phyloP scores from a whole-genome alignment of 257 asterid genomes.

The Craterostigma plantagineum region DNA sequence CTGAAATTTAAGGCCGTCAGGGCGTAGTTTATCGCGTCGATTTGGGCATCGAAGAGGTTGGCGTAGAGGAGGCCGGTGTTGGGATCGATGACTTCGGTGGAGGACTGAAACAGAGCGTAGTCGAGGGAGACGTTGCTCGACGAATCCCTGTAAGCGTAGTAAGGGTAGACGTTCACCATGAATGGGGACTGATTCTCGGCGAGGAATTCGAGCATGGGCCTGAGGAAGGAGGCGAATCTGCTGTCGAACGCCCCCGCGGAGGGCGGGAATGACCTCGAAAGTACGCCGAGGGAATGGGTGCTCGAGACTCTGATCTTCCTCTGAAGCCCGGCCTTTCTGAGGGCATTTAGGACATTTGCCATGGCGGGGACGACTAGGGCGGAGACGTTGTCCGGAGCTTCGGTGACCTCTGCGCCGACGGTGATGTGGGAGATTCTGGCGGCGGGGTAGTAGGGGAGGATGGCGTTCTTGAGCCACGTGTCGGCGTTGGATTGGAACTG shows the following conservation, averaged over 20 bases:
- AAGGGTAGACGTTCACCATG: constrained; percentile 85
- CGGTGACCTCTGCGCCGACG: constrained; percentile 90
- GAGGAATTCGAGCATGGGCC: constrained; percentile 72
- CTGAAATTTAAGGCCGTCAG: constrained; percentile 56
- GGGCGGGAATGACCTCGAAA: constrained; percentile 90
- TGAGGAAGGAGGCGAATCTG: constrained; percentile 49
- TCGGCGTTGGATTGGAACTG: constrained; percentile 91
- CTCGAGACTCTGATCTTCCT: constrained; percentile 66
- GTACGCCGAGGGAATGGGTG: constrained; percentile 74
- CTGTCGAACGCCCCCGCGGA: constrained; percentile 93
- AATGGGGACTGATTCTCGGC: constrained; percentile 81
- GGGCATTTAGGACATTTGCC: constrained; percentile 49
- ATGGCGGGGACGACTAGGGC: constrained; percentile 67
- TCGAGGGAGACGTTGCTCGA: constrained; percentile 69
- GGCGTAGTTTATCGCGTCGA: constrained; percentile 82
- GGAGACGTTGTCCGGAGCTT: constrained; percentile 54
- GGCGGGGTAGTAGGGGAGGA: constrained; percentile 86
- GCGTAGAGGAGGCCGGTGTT: constrained; percentile 85
- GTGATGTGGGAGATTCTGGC: constrained; percentile 62
- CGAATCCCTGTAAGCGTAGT: constrained; percentile 81
- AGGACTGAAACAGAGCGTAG: constrained; percentile 81
- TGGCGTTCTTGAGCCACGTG: constrained; percentile 71
- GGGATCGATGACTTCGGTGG: constrained; percentile 85
- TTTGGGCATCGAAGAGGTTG: constrained; percentile 86
- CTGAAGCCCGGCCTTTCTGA: constrained; percentile 55